phyloP scores from a whole-genome alignment of 2,329 filamentous ascomycete species.

The Alternaria gaisen region DNA sequence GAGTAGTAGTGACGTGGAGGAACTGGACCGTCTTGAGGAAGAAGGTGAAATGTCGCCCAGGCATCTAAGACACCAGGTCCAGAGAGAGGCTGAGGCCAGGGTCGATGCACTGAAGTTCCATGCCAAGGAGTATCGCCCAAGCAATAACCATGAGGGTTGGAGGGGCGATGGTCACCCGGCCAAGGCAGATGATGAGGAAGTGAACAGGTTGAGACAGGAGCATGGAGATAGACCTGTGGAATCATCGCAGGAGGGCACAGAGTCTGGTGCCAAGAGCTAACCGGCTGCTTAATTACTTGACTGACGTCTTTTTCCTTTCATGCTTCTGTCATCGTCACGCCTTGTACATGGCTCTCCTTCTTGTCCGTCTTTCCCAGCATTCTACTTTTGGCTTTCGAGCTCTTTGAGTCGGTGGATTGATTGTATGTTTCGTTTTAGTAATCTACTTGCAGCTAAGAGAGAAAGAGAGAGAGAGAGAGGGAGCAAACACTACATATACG shows the following conservation, averaged over 20 bases:
- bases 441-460: not conserved
- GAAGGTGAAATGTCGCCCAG: conserved; percentile 30
- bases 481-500: conserved; percentile 3
- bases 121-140: conserved; percentile 36
- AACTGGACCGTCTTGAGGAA: conserved; percentile 57
- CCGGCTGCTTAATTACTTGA: not conserved
- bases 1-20: conserved; percentile 66
- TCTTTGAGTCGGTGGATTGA: not conserved
- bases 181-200: conserved; percentile 24
- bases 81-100: conserved; percentile 34
- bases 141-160: conserved; percentile 38
- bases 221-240: not conserved
- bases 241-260: not conserved
- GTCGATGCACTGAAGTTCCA: conserved; percentile 37
- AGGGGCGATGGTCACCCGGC: conserved; percentile 27
- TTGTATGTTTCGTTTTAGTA: not conserved
- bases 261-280: conserved; percentile 9
- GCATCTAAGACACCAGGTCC: conserved; percentile 43
- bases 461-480: not conserved
- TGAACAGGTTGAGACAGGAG: conserved; percentile 8
- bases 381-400: not conserved
- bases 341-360: not conserved
- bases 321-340: not conserved
- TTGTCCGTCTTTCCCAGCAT: not conserved
- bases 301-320: not conserved